Conservation (phyloP, 208 protist genomes). For the Novymonas esmeraldas region DNA sequence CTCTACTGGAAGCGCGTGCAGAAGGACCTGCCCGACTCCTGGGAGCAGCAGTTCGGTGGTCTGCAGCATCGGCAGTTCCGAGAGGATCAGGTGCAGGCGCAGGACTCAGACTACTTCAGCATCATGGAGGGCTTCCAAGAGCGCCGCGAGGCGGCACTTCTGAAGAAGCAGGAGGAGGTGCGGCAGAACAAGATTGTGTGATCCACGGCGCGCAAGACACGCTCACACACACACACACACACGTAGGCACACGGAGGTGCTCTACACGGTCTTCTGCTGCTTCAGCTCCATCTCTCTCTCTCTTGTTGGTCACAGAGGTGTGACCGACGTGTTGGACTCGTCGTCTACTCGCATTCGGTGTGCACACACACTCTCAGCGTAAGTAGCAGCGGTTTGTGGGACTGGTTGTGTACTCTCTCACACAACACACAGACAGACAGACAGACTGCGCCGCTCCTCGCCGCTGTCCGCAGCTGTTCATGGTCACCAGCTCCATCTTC, state of each 20-base stretch:
- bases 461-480: background rate
- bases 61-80: constrained; percentile 79
- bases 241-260: too few relatives aligned
- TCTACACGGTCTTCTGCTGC: too few relatives aligned
- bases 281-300: too few relatives aligned
- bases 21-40: constrained; percentile 71
- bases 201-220: constrained; percentile 7
- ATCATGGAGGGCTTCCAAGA: constrained; percentile 85
- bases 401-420: too few relatives aligned
- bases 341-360: too few relatives aligned
- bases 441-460: too few relatives aligned
- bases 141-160: constrained; percentile 62
- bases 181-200: constrained; percentile 33
- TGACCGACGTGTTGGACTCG: too few relatives aligned
- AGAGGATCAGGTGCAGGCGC: constrained; percentile 63
- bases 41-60: constrained; percentile 79
- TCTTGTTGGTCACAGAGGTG: too few relatives aligned
- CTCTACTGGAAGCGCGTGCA: constrained; percentile 82
- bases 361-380: too few relatives aligned
- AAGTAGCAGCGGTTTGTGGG: too few relatives aligned
- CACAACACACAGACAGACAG: too few relatives aligned
- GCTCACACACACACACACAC: background rate
- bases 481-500: too few relatives aligned
- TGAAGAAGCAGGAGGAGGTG: constrained; percentile 67
- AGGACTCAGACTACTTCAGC: constrained; percentile 79